Evolutionary conservation across 1,284 basidiomycete species (phyloP).

Genomic region (Thelephora terrestris): DNA sequence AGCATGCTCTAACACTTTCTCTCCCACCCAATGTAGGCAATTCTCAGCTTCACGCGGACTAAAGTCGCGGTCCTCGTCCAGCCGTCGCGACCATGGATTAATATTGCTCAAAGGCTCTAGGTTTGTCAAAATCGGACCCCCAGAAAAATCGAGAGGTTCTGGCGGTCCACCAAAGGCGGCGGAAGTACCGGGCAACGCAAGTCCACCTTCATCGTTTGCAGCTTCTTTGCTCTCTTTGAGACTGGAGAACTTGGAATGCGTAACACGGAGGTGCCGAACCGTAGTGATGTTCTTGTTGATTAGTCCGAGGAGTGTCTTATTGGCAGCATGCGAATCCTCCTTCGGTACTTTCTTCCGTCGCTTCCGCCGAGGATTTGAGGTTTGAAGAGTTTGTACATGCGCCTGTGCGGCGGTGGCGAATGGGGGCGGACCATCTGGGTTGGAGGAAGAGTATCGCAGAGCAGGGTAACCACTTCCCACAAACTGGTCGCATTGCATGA

Average conservation of each 20-base stretch:
- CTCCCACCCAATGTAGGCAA: slow-evolving; percentile 61
- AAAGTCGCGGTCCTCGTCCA: slow-evolving; percentile 27
- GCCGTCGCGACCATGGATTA: background rate
- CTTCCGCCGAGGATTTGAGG: slow-evolving; percentile 6
- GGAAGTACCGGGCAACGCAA: slow-evolving; percentile 11
- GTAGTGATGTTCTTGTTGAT: slow-evolving; percentile 71
- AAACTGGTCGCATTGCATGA: slow-evolving; percentile 48
- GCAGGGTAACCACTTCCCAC: slow-evolving; percentile 56
- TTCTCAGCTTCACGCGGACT: slow-evolving; percentile 44
- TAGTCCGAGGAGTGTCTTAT: slow-evolving; percentile 44
- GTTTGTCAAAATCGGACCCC: slow-evolving; percentile 19
- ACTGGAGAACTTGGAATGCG: slow-evolving; percentile 57
- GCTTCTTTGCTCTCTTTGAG: slow-evolving; percentile 28
- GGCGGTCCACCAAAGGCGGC: slow-evolving; percentile 10
- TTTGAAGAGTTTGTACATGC: slow-evolving; percentile 9
- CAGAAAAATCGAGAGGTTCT: background rate
- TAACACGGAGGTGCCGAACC: slow-evolving; percentile 56
- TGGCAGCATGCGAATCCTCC: slow-evolving; percentile 14
- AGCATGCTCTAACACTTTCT: slow-evolving; percentile 73
- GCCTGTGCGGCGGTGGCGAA: slow-evolving; percentile 24
- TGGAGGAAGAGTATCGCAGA: slow-evolving; percentile 37
- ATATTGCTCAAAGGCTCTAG: background rate
- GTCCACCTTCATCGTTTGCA: slow-evolving; percentile 30
- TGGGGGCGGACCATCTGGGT: slow-evolving; percentile 15
- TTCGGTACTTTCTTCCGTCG: slow-evolving; percentile 25